Evolutionary conservation across 169 alveolate species (phyloP), one percentile per base, ranked within the genome.

Genomic region (Eimeria acervulina): DNA sequence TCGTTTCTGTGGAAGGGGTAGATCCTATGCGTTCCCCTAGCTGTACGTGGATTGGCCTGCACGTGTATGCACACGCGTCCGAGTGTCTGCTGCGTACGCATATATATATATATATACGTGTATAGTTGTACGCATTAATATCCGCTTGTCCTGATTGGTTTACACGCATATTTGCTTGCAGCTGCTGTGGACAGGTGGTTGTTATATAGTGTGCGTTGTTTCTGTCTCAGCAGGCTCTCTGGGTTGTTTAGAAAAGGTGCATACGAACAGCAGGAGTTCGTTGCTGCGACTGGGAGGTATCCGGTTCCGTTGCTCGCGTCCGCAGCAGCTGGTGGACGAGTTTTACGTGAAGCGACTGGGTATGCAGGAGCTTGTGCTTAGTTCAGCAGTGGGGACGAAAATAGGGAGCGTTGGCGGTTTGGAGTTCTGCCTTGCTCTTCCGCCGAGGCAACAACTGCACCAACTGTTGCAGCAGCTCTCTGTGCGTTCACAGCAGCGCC

Each of bases 341-440:
- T 91, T 91, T 66, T 91, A 91, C 91, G 90, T 91, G 36, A 80
- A 81, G 68, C 90, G 95, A 44, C 70, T 91, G 51, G 95, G 95
- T 42, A 91, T 91, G 95, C 68, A 74, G 91, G 78, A 72, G 84
- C 83, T 91, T 74, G 42, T 38, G 55, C 95, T 81, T 12, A 55
- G 78, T 40, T 90, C 59, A 61, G 42, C 78, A 66, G 78, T 23
- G 90, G 80, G 80, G 5, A 6, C 76, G 33, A 33, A 26, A 33
- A 2, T 63, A 28, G 91, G 91, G 47, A 23, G 44, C 76, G 74
- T 28, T n/a, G 78, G 42, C 26, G 26, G 76, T 28, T 51, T 83
- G 33, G 92, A 52, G 52, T 83, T 83, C 76, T 33, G 33, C 52
- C 40, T 83, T 52, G 92, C 63, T 31, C 92, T 83, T 23, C 92